These are phyloP conservation scores for Polychaeton citri DNA, from an alignment of 2,329 filamentous ascomycete species.

Conservation along the genomic window DNA sequence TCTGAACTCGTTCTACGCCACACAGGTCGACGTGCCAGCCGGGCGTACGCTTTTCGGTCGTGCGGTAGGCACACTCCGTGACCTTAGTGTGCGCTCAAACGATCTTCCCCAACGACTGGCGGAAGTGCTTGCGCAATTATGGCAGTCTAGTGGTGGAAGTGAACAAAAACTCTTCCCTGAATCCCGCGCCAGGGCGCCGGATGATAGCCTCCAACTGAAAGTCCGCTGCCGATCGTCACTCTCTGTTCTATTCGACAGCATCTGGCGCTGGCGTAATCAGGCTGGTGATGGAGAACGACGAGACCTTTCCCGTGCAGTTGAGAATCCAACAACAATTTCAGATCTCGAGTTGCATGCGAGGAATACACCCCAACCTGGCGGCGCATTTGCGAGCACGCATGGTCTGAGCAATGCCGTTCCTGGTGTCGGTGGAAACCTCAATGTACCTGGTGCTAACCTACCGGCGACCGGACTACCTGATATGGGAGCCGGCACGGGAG, in stretches of 20 bases:
- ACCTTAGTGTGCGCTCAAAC: constrained; percentile 62
- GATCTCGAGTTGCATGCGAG: constrained; percentile 10
- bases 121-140: constrained; percentile 78
- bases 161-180: constrained; percentile 17
- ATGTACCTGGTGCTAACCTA: constrained; percentile 2
- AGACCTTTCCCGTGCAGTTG: constrained; percentile 49
- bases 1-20: constrained; percentile 62
- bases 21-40: constrained; percentile 55
- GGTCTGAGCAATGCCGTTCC: constrained; percentile 5
- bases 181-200: constrained; percentile 26
- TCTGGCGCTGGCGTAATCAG: constrained; percentile 76
- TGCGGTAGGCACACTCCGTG: constrained; percentile 56
- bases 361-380: constrained; percentile 14
- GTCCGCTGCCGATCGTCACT: constrained; percentile 76
- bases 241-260: constrained; percentile 72
- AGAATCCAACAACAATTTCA: constrained; percentile 54
- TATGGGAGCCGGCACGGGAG: constrained; percentile 26
- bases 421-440: not conserved
- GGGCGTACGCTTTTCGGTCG: constrained; percentile 57
- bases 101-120: constrained; percentile 68
- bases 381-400: constrained; percentile 2
- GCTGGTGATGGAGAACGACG: constrained; percentile 37
- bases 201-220: constrained; percentile 64
- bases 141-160: constrained; percentile 43
- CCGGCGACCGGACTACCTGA: constrained; percentile 8